phyloP scores from a whole-genome alignment of 345 rosid genomes.

The Citrus australasica region DNA sequence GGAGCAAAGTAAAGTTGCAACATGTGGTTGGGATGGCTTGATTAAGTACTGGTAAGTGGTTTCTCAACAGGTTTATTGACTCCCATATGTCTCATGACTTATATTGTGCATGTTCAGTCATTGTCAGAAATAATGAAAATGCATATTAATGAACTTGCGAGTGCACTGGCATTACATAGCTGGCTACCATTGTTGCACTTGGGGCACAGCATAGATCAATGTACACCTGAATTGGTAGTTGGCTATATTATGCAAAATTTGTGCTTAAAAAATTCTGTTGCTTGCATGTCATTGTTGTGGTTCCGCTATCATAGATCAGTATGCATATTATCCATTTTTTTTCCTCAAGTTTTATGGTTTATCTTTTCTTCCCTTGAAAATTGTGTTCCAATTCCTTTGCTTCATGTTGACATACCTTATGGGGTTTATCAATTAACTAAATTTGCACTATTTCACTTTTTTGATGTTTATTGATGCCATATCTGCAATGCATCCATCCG shows the following conservation, averaged over 20 bases:
- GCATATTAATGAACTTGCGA: neutral
- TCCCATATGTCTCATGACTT: neutral
- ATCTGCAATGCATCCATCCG: neutral
- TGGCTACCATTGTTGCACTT: neutral
- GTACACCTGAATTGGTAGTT: too few species aligned
- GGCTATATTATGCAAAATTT: neutral
- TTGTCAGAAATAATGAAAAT: neutral
- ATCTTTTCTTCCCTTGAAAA: neutral
- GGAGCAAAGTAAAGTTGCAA: slow-evolving; percentile 97
- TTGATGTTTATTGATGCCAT: neutral
- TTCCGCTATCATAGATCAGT: neutral
- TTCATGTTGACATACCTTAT: neutral
- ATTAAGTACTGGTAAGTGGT: slow-evolving; percentile 88
- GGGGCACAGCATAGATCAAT: too few species aligned
- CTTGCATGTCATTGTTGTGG: neutral
- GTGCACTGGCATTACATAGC: neutral
- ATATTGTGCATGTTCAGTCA: neutral
- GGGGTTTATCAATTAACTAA: neutral
- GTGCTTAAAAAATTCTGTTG: neutral
- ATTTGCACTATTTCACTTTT: neutral
- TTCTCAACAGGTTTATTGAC: neutral
- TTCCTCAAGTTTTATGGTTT: neutral
- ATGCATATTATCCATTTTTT: neutral
- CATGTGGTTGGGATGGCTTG: slow-evolving; percentile 99
- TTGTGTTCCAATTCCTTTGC: neutral